Base-by-base conservation (phyloP, 2,329 filamentous ascomycete species). In the Exophiala dermatitidis region DNA sequence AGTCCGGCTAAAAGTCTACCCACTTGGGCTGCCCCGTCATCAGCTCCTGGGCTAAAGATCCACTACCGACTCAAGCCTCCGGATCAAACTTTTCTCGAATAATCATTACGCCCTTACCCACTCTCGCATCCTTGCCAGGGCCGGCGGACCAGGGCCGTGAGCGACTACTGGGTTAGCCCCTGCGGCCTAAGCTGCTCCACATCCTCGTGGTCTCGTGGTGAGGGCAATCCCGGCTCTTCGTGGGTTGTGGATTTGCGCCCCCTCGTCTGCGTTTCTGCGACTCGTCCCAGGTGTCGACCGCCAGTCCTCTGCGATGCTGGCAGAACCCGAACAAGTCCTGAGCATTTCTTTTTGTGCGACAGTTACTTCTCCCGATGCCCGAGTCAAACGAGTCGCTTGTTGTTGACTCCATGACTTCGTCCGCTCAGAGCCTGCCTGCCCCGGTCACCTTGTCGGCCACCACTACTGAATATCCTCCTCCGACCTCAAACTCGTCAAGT, bases 141-240 rank as follows among this genome's bases (percentile, higher is more conserved):
- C 55, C 42, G 28, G 28, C 32, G n/a, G 49, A 46, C 52, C 51
- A 50, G 48, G 51, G 48, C 40, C 48, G 45, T 40, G 19, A 19
- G 19, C 19, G 19, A 19, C 19, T 19, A 19, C 19, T 19, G 19
- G 19, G 50, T 43, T 59, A 56, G 10, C 26, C 48, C 49, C 48
- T 59, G 57, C 53, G 51, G 50, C 53, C 52, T 59, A 49, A 44
- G 46, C n/a, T 26, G 48, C 53, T 59, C 57, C 57, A 59, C 57
- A 46, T 33, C 57, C 57, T 59, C 56, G 56, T 59, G 56, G 56
- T 59, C 53, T 59, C 53, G 52, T 57, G 54, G 57, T 57, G 53
- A 57, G 19, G 37, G 54, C 57, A 57, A 59, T 59, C 57, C 53
- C 54, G 57, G 57, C 57, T 52, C 54, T 57, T 57, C 48, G 56